Percentiles rank a stretch among this genome's conserved stretches.
Evolutionary conservation across 2,329 filamentous ascomycete species (phyloP).

Genomic region (Triangularia verruculosa): DNA sequence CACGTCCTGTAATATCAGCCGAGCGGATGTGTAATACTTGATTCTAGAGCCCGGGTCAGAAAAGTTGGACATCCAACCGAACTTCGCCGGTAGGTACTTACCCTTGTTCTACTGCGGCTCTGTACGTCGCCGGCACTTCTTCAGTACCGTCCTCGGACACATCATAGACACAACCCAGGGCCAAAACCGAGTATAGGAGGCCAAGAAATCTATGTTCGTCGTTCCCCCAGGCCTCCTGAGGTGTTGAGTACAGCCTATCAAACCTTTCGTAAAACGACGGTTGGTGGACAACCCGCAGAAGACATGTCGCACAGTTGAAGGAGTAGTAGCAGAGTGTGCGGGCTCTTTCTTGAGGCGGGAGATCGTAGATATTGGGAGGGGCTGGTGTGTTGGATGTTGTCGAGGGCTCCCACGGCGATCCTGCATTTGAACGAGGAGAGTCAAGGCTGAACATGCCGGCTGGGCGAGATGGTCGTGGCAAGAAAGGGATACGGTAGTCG

Average conservation of each 20-base stretch:
- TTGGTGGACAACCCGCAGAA: slow-evolving; percentile 71
- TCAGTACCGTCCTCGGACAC: slow-evolving; percentile 54
- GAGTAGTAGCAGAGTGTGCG: slow-evolving; percentile 53
- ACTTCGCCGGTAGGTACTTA: slow-evolving; percentile 33
- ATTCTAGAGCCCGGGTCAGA: slow-evolving; percentile 47
- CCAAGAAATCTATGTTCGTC: slow-evolving; percentile 69
- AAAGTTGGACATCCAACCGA: background rate
- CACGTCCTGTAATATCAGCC: slow-evolving; percentile 62
- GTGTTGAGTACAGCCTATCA: slow-evolving; percentile 71
- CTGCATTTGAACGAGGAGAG: slow-evolving; percentile 62
- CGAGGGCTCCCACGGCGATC: slow-evolving; percentile 61
- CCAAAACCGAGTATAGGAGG: slow-evolving; percentile 66
- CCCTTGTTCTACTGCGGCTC: slow-evolving; percentile 55
- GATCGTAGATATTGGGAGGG: slow-evolving; percentile 51
- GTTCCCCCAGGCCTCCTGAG: slow-evolving; percentile 59
- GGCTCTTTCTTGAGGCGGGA: slow-evolving; percentile 64
- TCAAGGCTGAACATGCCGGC: slow-evolving; percentile 59
- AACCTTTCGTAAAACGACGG: slow-evolving; percentile 77
- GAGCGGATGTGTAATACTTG: slow-evolving; percentile 70
- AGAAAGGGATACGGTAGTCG: slow-evolving; percentile 57
- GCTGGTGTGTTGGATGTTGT: slow-evolving; percentile 35
- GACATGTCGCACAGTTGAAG: slow-evolving; percentile 55
- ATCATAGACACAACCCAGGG: slow-evolving; percentile 70
- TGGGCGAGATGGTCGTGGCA: slow-evolving; percentile 49
- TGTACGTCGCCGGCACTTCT: slow-evolving; percentile 45